Evolutionary conservation across 257 asterid genomes (phyloP).

Genomic region (Pogostemon cablin): DNA sequence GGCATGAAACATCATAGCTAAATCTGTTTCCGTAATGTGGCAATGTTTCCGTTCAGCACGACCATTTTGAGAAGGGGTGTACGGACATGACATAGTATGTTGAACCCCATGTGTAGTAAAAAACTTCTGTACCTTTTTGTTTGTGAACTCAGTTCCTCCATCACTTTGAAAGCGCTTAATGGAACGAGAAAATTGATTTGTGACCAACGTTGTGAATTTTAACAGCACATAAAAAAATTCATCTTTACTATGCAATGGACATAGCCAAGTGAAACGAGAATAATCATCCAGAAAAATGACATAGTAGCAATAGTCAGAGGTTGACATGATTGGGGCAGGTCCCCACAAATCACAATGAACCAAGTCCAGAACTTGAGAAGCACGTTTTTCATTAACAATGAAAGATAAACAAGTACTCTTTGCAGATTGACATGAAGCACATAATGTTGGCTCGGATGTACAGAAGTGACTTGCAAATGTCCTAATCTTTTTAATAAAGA

Average conservation of each 20-base stretch:
- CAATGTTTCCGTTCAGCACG: background rate
- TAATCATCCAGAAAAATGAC: background rate
- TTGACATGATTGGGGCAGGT: background rate
- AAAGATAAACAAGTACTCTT: too few relatives aligned
- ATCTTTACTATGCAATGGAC: background rate
- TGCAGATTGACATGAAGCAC: too few relatives aligned
- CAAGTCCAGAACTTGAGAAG: too few relatives aligned
- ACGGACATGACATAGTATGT: background rate
- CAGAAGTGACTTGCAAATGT: too few relatives aligned
- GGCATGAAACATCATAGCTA: background rate
- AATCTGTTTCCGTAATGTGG: background rate
- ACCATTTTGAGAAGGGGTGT: background rate
- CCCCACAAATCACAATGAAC: background rate
- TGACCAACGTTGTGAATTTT: background rate
- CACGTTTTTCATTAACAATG: too few relatives aligned
- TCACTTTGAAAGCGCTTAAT: too few relatives aligned
- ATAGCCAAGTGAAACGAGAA: background rate
- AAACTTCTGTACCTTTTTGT: background rate
- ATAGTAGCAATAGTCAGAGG: too few relatives aligned
- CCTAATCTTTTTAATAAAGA: too few relatives aligned
- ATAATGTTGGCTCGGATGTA: too few relatives aligned
- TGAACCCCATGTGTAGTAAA: background rate
- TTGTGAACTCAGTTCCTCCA: background rate
- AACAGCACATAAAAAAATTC: background rate
- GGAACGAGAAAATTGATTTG: background rate